These are phyloP conservation scores for Daedaleopsis nitida DNA, from an alignment of 768 basidiomycete species.

Conservation along the genomic window DNA sequence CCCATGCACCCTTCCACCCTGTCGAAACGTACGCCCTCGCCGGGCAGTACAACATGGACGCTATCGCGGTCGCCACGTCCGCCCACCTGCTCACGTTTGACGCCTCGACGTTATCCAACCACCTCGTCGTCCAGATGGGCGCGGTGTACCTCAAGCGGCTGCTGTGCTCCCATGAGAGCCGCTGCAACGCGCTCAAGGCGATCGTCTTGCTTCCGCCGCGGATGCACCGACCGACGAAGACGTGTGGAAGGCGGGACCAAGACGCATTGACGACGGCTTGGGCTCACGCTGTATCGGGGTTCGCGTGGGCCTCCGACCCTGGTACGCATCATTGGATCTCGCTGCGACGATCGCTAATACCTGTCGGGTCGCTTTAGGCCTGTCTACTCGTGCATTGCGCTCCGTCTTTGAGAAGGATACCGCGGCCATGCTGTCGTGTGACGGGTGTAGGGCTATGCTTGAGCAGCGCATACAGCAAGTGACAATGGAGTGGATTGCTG, in stretches of 20 bases:
- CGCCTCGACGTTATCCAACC: slow-evolving; percentile 38
- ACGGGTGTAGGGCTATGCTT: background rate
- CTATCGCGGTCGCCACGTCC: slow-evolving; percentile 42
- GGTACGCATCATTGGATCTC: background rate
- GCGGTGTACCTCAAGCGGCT: slow-evolving; percentile 43
- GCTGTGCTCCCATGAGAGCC: slow-evolving; percentile 36
- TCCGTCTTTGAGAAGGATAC: background rate
- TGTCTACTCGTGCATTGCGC: background rate
- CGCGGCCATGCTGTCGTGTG: background rate
- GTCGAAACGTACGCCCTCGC: slow-evolving; percentile 46
- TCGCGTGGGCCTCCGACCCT: background rate
- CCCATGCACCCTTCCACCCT: slow-evolving; percentile 35
- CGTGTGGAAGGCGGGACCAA: background rate
- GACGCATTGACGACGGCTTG: background rate
- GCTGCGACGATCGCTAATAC: background rate
- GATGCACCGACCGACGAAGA: background rate
- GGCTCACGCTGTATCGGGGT: too few species aligned
- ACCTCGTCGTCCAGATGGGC: slow-evolving; percentile 39
- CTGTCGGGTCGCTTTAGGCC: background rate
- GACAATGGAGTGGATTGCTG: background rate
- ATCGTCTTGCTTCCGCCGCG: background rate
- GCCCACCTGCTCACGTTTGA: slow-evolving; percentile 39
- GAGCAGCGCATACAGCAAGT: background rate
- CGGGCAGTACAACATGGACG: slow-evolving; percentile 33
- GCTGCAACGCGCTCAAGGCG: slow-evolving; percentile 37